Evolutionary conservation across 768 basidiomycete genomes (phyloP).

Genomic region (Candolleomyces aberdarensis): DNA sequence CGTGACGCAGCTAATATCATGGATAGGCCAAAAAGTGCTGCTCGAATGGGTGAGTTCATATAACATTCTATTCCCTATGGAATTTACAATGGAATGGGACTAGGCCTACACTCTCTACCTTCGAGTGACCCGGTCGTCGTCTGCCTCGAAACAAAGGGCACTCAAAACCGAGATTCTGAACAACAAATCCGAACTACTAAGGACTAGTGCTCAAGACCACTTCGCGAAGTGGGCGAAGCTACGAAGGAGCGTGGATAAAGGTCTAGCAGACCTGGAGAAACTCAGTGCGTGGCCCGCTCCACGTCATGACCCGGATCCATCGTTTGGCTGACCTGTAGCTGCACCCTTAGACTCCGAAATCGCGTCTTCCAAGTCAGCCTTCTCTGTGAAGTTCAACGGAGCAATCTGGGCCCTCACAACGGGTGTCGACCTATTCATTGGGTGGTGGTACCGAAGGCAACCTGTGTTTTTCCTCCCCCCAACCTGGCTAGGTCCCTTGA

Average conservation of each 20-base stretch:
- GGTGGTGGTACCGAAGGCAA: slow-evolving; percentile 89
- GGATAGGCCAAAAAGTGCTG: slow-evolving; percentile 86
- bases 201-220: slow-evolving; percentile 94
- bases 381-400: slow-evolving; percentile 69
- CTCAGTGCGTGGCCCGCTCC: slow-evolving; percentile 62
- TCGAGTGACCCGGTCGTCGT: slow-evolving; percentile 55
- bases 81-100: neutral
- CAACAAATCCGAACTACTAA: slow-evolving; percentile 80
- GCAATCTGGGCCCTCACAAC: slow-evolving; percentile 84
- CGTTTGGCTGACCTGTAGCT: neutral
- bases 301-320: neutral
- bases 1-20: slow-evolving; percentile 77
- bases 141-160: slow-evolving; percentile 55
- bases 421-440: slow-evolving; percentile 77
- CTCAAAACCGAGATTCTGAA: slow-evolving; percentile 79
- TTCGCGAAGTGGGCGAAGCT: slow-evolving; percentile 99
- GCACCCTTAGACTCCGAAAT: slow-evolving; percentile 60
- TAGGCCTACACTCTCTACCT: slow-evolving; percentile 77
- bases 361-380: slow-evolving; percentile 53
- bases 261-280: slow-evolving; percentile 84
- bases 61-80: neutral
- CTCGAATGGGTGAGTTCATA: slow-evolving; percentile 65
- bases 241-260: slow-evolving; percentile 87
- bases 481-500: slow-evolving; percentile 86
- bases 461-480: slow-evolving; percentile 92